A percentile compares a stretch with the other conserved stretches of the same genome.
Evolutionary conservation across 2,329 filamentous ascomycete species (phyloP).

Genomic region (Tolypocladium tropicale): DNA sequence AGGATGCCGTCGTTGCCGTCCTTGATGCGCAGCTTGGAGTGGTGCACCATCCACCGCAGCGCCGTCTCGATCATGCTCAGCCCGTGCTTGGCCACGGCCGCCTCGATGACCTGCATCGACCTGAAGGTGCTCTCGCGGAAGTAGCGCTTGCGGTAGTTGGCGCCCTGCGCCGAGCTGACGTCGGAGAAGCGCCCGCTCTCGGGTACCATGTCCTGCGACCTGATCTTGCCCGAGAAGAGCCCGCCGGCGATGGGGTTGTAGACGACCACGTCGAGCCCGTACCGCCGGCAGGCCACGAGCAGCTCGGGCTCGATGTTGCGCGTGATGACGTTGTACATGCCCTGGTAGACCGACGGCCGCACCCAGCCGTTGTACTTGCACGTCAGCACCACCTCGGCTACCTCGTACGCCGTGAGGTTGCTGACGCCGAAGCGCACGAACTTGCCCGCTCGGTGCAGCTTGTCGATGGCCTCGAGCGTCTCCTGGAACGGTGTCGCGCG

Average conservation of each 20-base stretch:
- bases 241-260: conserved; percentile 80
- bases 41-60: conserved; percentile 63
- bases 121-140: conserved; percentile 56
- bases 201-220: conserved; percentile 51
- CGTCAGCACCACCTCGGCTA: conserved; percentile 72
- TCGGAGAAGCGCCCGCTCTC: conserved; percentile 62
- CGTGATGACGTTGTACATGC: conserved; percentile 77
- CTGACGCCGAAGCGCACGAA: conserved; percentile 72
- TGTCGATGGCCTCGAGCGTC: conserved; percentile 66
- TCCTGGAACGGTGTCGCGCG: conserved; percentile 65
- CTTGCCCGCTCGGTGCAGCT: conserved; percentile 77
- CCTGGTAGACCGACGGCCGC: conserved; percentile 74
- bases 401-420: conserved; percentile 81
- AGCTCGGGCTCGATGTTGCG: conserved; percentile 67
- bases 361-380: conserved; percentile 77
- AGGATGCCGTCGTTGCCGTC: conserved; percentile 48
- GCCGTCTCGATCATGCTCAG: conserved; percentile 64
- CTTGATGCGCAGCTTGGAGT: conserved; percentile 47
- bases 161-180: conserved; percentile 36
- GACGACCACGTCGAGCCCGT: conserved; percentile 67
- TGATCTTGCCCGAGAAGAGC: conserved; percentile 71
- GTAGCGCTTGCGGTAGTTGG: conserved; percentile 56
- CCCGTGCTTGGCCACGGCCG: conserved; percentile 55
- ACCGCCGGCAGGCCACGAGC: conserved; percentile 61
- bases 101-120: conserved; percentile 58